Evolutionary conservation across 2,329 filamentous ascomycete species (phyloP), one percentile per base, ranked within the genome.

Genomic region (Exophiala spinifera): DNA sequence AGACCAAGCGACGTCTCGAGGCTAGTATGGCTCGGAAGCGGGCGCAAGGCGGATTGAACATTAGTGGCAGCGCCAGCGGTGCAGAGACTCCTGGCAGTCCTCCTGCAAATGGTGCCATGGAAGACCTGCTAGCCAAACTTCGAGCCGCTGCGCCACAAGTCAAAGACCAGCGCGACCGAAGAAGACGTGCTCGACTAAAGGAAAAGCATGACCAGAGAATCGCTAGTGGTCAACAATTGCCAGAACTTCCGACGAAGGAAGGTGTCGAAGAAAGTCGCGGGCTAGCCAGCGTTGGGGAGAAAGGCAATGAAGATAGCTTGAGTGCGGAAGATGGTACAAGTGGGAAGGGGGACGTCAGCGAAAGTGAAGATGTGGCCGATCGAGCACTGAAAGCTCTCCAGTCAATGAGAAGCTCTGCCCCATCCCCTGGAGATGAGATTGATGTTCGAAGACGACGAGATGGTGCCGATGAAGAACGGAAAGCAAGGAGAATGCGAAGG

Each of bases 81-180:
- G 55, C 58, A 13, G 59, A 57, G 28, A 61, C 60, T 23, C 60
- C 58, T 25, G 60, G 57, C 31, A 87, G 86, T 2, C 87, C 89
- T 20, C 80, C 81, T 28, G 86, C 83, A 52, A 90, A 89, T 5
- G 94, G 92, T 50, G 94, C 91, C 49, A 97, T 99, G 91, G 94
- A 99, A 74, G 89, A 88, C 37, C 77, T 99, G 20, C 82, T 99
- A 46, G 90, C 96, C 82, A 97, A 97, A 73, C 77, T 99, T 52
- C 87, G 94, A 54, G 91, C 91, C 52, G 94, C 94, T 1, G 92
- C 91, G 52, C 92, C 94, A 25, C 89, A 96, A 74, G 84, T 89
- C 23, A 81, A 89, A 69, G 91, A 96, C 70, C 88, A 95, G 70
- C 83, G 92, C 66, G 94, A 97, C 70, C 84, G 91, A 64, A 84